phyloP scores from a whole-genome alignment of 148 eudicot species.

The Rhododendron williamsianum region DNA sequence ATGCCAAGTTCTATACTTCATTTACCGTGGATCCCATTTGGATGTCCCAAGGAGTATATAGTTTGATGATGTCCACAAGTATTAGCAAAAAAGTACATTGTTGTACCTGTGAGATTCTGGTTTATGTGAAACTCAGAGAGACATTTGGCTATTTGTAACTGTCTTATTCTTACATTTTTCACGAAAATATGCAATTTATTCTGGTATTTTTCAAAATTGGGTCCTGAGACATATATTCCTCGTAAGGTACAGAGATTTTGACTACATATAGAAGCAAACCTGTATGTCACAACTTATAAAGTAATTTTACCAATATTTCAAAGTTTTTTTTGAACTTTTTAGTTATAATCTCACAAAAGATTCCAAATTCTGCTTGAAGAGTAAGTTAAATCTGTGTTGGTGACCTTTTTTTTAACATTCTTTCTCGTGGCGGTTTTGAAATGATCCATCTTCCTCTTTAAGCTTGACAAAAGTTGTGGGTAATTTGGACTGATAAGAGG shows the following conservation, averaged over 20 bases:
- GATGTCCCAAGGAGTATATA: not conserved
- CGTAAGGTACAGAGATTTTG: not conserved
- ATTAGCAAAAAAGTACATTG: not conserved
- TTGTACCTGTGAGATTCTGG: not conserved
- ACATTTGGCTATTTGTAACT: not conserved
- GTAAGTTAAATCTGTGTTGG: not conserved
- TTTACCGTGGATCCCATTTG: not conserved
- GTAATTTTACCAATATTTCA: not conserved
- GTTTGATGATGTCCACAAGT: not conserved
- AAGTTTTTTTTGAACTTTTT: not conserved
- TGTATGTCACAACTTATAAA: not conserved
- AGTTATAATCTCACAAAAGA: not conserved
- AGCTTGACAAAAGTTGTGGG: not conserved
- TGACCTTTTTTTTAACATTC: not conserved
- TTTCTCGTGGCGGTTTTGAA: not conserved
- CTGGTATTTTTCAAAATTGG: not conserved
- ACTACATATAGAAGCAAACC: not conserved
- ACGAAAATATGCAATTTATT: not conserved
- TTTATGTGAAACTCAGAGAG: not conserved
- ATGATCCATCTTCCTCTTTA: not conserved
- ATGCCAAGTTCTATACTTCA: conserved; percentile 1
- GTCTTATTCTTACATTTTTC: not conserved
- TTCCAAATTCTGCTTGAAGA: not conserved
- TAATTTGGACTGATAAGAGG: not conserved
- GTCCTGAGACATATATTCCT: not conserved